Conservation (phyloP, 129 eudicot species). For the Gnaphalium uliginosum region DNA sequence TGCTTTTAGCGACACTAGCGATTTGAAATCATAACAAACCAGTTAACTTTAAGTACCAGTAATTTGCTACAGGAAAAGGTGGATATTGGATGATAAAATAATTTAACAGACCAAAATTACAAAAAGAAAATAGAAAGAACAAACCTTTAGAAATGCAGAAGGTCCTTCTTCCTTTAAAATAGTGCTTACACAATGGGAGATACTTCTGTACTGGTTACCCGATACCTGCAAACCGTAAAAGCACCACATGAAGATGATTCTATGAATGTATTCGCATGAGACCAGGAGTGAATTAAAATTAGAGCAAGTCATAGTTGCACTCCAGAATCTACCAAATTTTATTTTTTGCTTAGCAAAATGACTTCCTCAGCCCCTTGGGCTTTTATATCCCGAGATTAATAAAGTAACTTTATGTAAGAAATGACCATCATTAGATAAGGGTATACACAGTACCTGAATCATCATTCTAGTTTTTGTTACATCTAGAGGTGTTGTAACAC, state of each 20-base stretch:
- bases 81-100: not conserved
- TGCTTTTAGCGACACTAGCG: not conserved
- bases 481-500: conserved; percentile 77
- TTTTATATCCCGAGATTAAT: not conserved
- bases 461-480: conserved; percentile 80
- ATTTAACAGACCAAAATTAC: not conserved
- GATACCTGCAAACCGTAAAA: conserved; percentile 52
- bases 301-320: not conserved
- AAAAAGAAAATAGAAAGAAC: conserved; percentile 14
- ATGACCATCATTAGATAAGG: not conserved
- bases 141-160: conserved; percentile 69
- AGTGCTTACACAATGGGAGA: conserved; percentile 59
- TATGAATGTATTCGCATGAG: not conserved
- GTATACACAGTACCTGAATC: conserved; percentile 53
- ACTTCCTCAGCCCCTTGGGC: not conserved
- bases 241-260: not conserved
- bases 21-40: not conserved
- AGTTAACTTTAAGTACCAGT: not conserved
- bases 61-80: not conserved
- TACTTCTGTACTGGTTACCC: conserved; percentile 61
- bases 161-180: conserved; percentile 68
- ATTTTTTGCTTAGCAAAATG: not conserved
- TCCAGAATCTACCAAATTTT: not conserved
- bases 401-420: not conserved
- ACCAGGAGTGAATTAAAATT: not conserved